phyloP scores from a whole-genome alignment of 371 early-diverging fungal genomes.

The Mortierella sp. region DNA sequence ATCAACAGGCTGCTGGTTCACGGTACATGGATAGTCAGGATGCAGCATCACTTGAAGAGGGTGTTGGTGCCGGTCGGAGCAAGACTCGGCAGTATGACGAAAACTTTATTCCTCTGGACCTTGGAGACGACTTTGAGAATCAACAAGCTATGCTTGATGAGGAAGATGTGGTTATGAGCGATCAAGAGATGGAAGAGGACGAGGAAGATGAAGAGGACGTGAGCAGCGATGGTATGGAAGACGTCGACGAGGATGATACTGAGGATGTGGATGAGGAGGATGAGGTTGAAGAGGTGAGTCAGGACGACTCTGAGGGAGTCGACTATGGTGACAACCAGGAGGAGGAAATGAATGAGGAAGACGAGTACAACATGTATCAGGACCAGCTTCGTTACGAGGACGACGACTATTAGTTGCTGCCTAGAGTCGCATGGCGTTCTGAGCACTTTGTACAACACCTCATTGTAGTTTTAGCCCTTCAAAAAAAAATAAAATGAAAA shows the following conservation, averaged over 20 bases:
- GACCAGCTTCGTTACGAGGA: slow-evolving; percentile 17
- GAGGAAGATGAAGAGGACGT: slow-evolving; percentile 31
- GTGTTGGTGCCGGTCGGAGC: background rate
- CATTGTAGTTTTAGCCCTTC: background rate
- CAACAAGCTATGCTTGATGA: slow-evolving; percentile 23
- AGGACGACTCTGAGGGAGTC: slow-evolving; percentile 2
- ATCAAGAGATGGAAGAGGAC: slow-evolving; percentile 35
- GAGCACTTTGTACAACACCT: background rate
- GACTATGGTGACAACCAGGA: background rate
- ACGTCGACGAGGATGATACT: slow-evolving; percentile 8
- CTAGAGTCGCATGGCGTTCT: background rate
- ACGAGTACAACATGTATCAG: slow-evolving; percentile 13
- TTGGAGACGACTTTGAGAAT: slow-evolving; percentile 28
- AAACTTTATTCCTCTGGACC: slow-evolving; percentile 49
- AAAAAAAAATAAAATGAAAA: background rate
- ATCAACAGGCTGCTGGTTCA: slow-evolving; percentile 29
- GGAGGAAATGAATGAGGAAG: slow-evolving; percentile 34
- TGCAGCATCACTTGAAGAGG: background rate
- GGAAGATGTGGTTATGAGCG: slow-evolving; percentile 25
- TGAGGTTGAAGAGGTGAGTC: slow-evolving; percentile 6
- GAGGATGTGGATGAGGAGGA: slow-evolving; percentile 38
- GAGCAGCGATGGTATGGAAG: slow-evolving; percentile 17
- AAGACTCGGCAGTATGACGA: slow-evolving; percentile 31
- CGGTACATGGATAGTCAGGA: slow-evolving; percentile 20
- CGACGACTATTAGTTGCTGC: slow-evolving; percentile 25